Conservation (phyloP, 2,329 filamentous ascomycete species). For the Parascedosporium putredinis region DNA sequence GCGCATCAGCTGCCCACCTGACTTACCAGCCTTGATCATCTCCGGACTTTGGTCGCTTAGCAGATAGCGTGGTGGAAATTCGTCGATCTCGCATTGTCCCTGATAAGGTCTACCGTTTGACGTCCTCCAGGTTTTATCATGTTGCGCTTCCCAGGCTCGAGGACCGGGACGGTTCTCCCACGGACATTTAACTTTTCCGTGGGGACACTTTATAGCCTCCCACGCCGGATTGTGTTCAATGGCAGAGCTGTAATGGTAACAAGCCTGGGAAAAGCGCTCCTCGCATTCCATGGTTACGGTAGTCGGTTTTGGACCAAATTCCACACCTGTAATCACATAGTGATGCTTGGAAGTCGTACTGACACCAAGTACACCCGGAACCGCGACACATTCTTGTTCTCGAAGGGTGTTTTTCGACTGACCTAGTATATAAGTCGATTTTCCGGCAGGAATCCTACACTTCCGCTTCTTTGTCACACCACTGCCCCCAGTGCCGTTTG, state of each 20-base stretch:
- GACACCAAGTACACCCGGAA: background rate
- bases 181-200: slow-evolving; percentile 6
- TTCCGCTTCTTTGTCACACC: slow-evolving; percentile 4
- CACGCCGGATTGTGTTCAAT: slow-evolving; percentile 11
- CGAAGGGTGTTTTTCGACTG: slow-evolving; percentile 12
- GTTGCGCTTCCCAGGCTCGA: background rate
- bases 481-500: background rate
- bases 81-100: background rate
- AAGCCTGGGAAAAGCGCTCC: slow-evolving; percentile 13
- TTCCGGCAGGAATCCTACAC: slow-evolving; percentile 10
- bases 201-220: slow-evolving; percentile 10
- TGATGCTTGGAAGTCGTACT: slow-evolving; percentile 10
- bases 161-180: background rate
- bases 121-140: background rate
- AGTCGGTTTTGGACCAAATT: slow-evolving; percentile 7
- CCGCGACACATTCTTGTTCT: slow-evolving; percentile 10
- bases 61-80: background rate
- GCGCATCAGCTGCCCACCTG: background rate
- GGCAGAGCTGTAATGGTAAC: slow-evolving; percentile 16
- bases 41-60: background rate
- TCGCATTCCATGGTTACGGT: slow-evolving; percentile 10
- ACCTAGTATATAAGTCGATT: slow-evolving; percentile 4
- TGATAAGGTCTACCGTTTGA: background rate
- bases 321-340: slow-evolving; percentile 13
- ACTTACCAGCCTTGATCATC: background rate